Conservation (phyloP, 768 basidiomycete genomes). For the Leucosporidium yakuticum region DNA sequence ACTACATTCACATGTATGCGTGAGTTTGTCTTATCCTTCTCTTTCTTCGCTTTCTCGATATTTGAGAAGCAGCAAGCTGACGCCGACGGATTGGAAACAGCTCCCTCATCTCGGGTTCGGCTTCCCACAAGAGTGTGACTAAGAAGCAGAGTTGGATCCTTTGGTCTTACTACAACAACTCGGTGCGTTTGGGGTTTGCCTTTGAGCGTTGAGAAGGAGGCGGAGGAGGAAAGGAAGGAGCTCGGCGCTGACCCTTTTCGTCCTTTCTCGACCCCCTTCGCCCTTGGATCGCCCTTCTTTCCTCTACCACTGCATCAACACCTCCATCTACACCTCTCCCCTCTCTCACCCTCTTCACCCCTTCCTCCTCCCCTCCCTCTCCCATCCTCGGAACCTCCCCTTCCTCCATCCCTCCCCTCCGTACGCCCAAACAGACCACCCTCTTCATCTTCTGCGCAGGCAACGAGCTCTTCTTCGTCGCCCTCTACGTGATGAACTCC, state of each 20-base stretch:
- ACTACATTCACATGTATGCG: slow-evolving; percentile 99
- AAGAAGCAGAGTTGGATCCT: slow-evolving; percentile 89
- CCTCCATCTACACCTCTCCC: not conserved
- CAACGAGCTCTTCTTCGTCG: slow-evolving; percentile 93
- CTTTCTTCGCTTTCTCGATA: not conserved
- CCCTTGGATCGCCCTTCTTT: not conserved
- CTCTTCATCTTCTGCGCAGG: slow-evolving; percentile 89
- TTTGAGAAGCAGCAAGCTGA: not conserved
- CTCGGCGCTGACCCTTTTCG: slow-evolving; percentile 40
- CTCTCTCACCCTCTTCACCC: not conserved
- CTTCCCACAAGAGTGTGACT: slow-evolving; percentile 85
- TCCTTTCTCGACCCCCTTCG: not conserved
- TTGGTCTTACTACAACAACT: slow-evolving; percentile 86
- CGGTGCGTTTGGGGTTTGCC: slow-evolving; percentile 19
- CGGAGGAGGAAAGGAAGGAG: no score
- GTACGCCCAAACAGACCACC: slow-evolving; percentile 53
- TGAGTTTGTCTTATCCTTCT: slow-evolving; percentile 44
- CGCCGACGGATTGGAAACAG: slow-evolving; percentile 47
- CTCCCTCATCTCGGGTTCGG: slow-evolving; percentile 87
- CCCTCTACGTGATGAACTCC: slow-evolving; percentile 81
- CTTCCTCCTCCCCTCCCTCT: not conserved
- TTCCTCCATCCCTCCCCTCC: not conserved
- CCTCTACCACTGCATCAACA: not conserved
- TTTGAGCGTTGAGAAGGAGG: no score
- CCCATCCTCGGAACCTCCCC: not conserved